These are phyloP conservation scores for Saccharomyces jurei DNA, from an alignment of 805 yeast genomes.

Conservation along the genomic window DNA sequence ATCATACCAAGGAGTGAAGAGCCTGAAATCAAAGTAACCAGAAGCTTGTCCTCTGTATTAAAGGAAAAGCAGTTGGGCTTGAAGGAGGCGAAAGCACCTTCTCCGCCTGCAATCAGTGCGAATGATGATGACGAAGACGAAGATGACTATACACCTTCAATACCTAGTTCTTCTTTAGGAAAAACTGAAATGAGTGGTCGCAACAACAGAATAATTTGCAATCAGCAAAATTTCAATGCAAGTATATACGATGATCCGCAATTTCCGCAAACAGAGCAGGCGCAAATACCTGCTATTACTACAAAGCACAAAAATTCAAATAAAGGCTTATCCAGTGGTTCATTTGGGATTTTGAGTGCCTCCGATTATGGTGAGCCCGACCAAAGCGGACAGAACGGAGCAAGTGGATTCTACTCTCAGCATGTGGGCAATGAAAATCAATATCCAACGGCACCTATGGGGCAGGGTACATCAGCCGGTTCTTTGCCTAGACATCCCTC, in stretches of 20 bases:
- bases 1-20: conserved; percentile 5
- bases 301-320: neutral
- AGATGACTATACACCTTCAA: neutral
- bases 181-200: neutral
- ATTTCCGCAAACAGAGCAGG: neutral
- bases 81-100: neutral
- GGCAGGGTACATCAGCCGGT: neutral
- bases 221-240: neutral
- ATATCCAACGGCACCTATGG: neutral
- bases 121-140: neutral
- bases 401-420: neutral
- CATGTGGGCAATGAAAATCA: neutral
- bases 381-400: neutral
- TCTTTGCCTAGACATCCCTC: neutral
- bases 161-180: neutral
- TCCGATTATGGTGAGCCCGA: neutral
- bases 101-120: neutral
- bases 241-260: neutral
- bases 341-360: neutral
- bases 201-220: neutral
- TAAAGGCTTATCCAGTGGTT: neutral
- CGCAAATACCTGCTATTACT: neutral
- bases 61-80: neutral
- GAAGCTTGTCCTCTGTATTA: neutral
- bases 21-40: neutral